Conservation (phyloP, 2,329 filamentous ascomycete genomes). For the Aspergillus jensenii region DNA sequence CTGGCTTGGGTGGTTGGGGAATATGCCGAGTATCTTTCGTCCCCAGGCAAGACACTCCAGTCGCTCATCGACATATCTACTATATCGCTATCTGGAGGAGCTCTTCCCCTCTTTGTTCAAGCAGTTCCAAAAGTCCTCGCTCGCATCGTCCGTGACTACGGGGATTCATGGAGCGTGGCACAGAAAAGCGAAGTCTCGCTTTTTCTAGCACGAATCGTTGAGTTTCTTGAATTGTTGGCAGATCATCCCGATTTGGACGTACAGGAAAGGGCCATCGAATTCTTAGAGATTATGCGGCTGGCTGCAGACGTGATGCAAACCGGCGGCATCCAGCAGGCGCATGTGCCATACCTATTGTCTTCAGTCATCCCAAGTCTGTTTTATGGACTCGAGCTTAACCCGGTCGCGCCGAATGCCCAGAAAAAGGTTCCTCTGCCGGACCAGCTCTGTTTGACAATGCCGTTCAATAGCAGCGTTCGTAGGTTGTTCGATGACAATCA, state of each 20-base stretch:
- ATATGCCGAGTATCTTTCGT: slow-evolving; percentile 70
- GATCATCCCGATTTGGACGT: slow-evolving; percentile 88
- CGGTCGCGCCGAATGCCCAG: slow-evolving; percentile 80
- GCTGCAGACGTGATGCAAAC: slow-evolving; percentile 69
- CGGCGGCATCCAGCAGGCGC: slow-evolving; percentile 19
- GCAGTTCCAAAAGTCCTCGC: slow-evolving; percentile 83
- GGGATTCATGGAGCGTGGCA: slow-evolving; percentile 67
- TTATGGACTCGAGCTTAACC: slow-evolving; percentile 82
- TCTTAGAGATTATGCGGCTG: slow-evolving; percentile 83
- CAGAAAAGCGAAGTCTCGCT: slow-evolving; percentile 74
- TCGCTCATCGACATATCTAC: slow-evolving; percentile 69
- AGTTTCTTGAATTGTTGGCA: slow-evolving; percentile 75
- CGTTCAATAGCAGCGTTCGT: slow-evolving; percentile 75
- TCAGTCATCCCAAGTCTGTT: slow-evolving; percentile 90
- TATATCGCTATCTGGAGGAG: slow-evolving; percentile 59
- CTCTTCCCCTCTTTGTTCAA: slow-evolving; percentile 78
- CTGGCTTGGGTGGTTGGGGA: slow-evolving; percentile 87
- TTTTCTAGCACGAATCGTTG: slow-evolving; percentile 76
- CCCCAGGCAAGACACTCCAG: slow-evolving; percentile 70
- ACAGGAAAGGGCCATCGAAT: slow-evolving; percentile 91
- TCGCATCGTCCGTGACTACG: slow-evolving; percentile 61
- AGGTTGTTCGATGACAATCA: slow-evolving; percentile 62
- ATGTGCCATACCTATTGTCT: slow-evolving; percentile 76
- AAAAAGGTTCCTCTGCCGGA: slow-evolving; percentile 78
- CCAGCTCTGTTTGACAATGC: slow-evolving; percentile 73